Base-by-base conservation (phyloP, 2,329 filamentous ascomycete genomes). In the Colletotrichum caudatum region DNA sequence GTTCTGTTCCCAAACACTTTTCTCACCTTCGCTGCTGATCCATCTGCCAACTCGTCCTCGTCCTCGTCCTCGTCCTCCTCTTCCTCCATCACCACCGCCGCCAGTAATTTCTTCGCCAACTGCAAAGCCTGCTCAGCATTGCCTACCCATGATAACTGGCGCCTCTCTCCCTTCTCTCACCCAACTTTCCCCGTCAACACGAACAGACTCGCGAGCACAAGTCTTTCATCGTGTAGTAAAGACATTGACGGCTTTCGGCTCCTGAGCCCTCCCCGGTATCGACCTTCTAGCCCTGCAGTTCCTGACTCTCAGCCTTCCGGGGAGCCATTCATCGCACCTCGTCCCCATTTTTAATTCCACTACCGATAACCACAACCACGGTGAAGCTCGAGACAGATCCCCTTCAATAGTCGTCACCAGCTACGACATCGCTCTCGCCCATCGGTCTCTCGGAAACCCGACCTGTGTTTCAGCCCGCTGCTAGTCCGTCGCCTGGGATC, bases 381-480 rank as follows among this genome's bases (percentile, higher is more conserved):
- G 33, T 39, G 37, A 50, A 53, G 60, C 48, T 56, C 53, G 46
- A 46, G 53, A 59, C 26, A 41, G 48, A 29, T 12, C n/a, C n/a
- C 51, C 39, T 61, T 63, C 44, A 56, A 20, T 41, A 64, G 46
- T 44, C 33, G 41, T 48, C 23, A 44, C 44, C 44, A 58, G 58
- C 20, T 7, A 46, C 69, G 60, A 72, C 60, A 66, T 69, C 66
- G 69, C 12, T 33, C 18, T 60, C 54, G 58, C 66, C 69, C 26
- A 64, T 64, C 66, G 35, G 65, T 41, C 35, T 51, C 54, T 62
- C 64, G 64, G 68, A 58, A 23, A 29, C 11, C 63, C 53, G n/a
- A 69, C 54, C 69, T 50, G 65, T 69, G 65, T 72, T 72, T 72
- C 69, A 72, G 60, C 66, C 54, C 59, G 37, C 59, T 48, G 20